A percentile compares a stretch with the other conserved stretches of the same genome.
Conservation (phyloP, 768 basidiomycete genomes). For the Boletus subparvulus region DNA sequence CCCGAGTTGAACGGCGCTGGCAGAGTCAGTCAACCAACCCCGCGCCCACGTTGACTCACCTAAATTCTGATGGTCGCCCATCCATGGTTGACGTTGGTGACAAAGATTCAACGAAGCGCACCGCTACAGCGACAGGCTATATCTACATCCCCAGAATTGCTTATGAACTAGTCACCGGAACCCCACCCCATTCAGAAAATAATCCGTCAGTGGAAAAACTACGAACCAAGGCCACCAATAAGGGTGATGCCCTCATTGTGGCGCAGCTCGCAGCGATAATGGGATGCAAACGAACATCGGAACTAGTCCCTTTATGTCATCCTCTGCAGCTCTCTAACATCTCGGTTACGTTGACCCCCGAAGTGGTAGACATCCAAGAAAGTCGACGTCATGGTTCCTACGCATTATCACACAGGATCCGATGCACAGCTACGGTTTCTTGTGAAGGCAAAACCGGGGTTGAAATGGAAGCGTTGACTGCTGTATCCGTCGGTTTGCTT, state of each 20-base stretch:
- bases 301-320: conserved; percentile 87
- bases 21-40: conserved; percentile 12
- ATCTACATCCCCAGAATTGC: conserved; percentile 68
- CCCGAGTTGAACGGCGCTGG: conserved; percentile 24
- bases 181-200: conserved; percentile 3
- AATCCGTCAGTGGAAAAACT: conserved; percentile 31
- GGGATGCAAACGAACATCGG: conserved; percentile 80
- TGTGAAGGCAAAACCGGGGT: conserved; percentile 84
- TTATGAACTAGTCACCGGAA: conserved; percentile 57
- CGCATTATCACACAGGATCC: conserved; percentile 45
- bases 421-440: conserved; percentile 66
- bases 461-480: conserved; percentile 93
- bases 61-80: conserved; percentile 68
- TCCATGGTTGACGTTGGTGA: conserved; percentile 80
- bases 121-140: conserved; percentile 71
- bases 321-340: conserved; percentile 74
- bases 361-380: conserved; percentile 22
- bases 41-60: conserved; percentile 55
- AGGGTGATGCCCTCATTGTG: conserved; percentile 71
- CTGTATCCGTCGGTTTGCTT: conserved; percentile 72
- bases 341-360: conserved; percentile 58
- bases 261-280: conserved; percentile 87
- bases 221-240: conserved; percentile 52
- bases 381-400: not conserved
- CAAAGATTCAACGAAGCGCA: conserved; percentile 61